phyloP scores from a whole-genome alignment of 2,329 filamentous ascomycete genomes.

The Colletotrichum cordylinicola region DNA sequence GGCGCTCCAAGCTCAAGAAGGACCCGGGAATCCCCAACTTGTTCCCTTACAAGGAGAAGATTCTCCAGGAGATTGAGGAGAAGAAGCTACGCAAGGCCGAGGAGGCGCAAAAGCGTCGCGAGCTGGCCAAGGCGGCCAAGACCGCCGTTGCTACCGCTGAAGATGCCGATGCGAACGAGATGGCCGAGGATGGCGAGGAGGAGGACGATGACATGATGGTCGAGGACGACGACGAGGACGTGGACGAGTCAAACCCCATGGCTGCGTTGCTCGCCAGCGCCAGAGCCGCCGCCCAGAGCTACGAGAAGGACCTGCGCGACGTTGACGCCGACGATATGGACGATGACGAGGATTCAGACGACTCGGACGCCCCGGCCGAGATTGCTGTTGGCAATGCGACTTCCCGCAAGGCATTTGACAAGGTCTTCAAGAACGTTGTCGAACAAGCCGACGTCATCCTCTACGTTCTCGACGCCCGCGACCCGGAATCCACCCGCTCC shows the following conservation, averaged over 20 bases:
- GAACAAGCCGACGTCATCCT: conserved; percentile 89
- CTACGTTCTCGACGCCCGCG: conserved; percentile 91
- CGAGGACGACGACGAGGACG: conserved; percentile 59
- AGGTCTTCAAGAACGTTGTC: conserved; percentile 93
- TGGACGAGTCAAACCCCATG: conserved; percentile 83
- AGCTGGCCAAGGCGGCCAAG: conserved; percentile 73
- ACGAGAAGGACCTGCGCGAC: conserved; percentile 69
- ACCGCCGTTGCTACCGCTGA: conserved; percentile 47
- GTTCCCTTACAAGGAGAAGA: conserved; percentile 96
- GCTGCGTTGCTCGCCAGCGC: conserved; percentile 89
- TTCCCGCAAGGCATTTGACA: conserved; percentile 90
- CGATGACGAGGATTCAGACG: conserved; percentile 47
- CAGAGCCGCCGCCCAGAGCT: conserved; percentile 76
- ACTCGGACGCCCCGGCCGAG: conserved; percentile 61
- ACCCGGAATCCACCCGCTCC: conserved; percentile 89
- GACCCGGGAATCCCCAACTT: conserved; percentile 97
- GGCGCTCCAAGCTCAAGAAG: conserved; percentile 94
- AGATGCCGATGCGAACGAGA: conserved; percentile 49
- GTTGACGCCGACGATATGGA: conserved; percentile 59
- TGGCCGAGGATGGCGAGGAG: conserved; percentile 50
- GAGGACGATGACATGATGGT: conserved; percentile 54
- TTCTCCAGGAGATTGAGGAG: conserved; percentile 94
- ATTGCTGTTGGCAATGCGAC: conserved; percentile 59
- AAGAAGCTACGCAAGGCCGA: conserved; percentile 81
- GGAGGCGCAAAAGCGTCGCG: conserved; percentile 72